A percentile compares a stretch with the other conserved stretches of the same genome.
phyloP scores from a whole-genome alignment of 208 protist species.

The Angomonas deanei region DNA sequence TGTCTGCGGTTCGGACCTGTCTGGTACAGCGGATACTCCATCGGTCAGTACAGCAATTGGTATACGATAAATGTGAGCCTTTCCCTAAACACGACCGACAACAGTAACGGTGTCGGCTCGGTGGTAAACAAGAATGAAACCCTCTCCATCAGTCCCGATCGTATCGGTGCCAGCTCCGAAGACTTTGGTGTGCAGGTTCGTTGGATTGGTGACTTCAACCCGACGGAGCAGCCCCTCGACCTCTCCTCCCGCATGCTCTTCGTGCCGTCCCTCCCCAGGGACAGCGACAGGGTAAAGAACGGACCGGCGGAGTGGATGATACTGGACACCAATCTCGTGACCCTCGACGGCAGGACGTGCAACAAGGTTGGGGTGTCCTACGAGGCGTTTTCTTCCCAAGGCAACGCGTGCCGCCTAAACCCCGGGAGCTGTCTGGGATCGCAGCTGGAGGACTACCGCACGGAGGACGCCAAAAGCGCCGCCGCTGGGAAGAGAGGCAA shows the following conservation, averaged over 20 bases:
- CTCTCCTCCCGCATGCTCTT: constrained; percentile 73
- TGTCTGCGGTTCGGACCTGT: constrained; percentile 71
- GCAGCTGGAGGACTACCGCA: constrained; percentile 80
- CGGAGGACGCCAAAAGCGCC: constrained; percentile 34
- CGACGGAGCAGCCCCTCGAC: constrained; percentile 42
- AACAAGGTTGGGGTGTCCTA: constrained; percentile 89
- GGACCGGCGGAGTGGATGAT: constrained; percentile 76
- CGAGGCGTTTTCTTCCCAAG: constrained; percentile 76
- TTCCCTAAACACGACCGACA: constrained; percentile 13
- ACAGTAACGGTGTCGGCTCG: background rate
- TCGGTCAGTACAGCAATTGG: constrained; percentile 45
- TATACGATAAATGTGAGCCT: constrained; percentile 63
- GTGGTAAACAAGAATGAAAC: constrained; percentile 6
- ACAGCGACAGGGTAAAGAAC: constrained; percentile 31
- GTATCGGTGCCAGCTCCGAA: constrained; percentile 20
- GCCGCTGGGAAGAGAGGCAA: constrained; percentile 22
- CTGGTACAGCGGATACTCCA: constrained; percentile 84
- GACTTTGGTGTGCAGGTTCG: constrained; percentile 40
- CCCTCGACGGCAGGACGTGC: constrained; percentile 67
- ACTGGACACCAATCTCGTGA: constrained; percentile 53
- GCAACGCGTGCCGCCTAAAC: constrained; percentile 47
- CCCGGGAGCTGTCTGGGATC: constrained; percentile 69
- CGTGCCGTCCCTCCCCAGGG: constrained; percentile 30
- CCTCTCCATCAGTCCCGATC: constrained; percentile 49
- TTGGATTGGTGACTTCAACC: constrained; percentile 70